Percentiles rank a stretch among this genome's conserved stretches.
These are phyloP conservation scores for Petrea volubilis DNA, from an alignment of 257 asterid species.

Conservation along the genomic window DNA sequence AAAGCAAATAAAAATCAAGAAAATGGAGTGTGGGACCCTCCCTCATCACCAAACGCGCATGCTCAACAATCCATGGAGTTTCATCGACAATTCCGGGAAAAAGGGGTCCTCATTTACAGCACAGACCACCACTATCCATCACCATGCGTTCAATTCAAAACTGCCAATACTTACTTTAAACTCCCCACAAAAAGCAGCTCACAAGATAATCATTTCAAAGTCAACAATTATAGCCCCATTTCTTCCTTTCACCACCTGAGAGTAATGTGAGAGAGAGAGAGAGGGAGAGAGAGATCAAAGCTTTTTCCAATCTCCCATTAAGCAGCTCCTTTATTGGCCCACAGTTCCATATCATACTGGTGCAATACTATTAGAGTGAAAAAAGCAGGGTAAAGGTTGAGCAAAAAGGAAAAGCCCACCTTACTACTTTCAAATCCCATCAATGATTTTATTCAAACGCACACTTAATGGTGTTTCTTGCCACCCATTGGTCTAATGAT, in stretches of 20 bases:
- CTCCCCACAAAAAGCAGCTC: slow-evolving; percentile 29
- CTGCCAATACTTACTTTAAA: slow-evolving; percentile 34
- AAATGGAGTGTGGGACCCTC: slow-evolving; percentile 62
- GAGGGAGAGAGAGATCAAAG: slow-evolving; percentile 19
- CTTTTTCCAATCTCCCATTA: slow-evolving; percentile 36
- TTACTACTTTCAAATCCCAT: slow-evolving; percentile 30
- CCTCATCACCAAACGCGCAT: slow-evolving; percentile 65
- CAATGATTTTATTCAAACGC: slow-evolving; percentile 21
- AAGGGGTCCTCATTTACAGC: slow-evolving; percentile 42
- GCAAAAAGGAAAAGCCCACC: slow-evolving; percentile 23
- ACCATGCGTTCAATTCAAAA: slow-evolving; percentile 44
- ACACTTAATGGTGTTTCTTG: slow-evolving; percentile 14
- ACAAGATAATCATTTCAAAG: slow-evolving; percentile 40
- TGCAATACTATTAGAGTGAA: slow-evolving; percentile 20
- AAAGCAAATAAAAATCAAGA: background rate
- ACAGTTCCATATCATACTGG: background rate
- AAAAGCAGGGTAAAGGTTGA: slow-evolving; percentile 23
- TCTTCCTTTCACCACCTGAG: slow-evolving; percentile 27
- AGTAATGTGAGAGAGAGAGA: too few relatives aligned
- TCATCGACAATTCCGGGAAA: slow-evolving; percentile 35
- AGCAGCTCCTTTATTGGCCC: slow-evolving; percentile 31
- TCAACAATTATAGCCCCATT: slow-evolving; percentile 35
- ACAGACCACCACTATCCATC: slow-evolving; percentile 33
- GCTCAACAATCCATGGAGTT: slow-evolving; percentile 64
- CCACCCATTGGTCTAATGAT: slow-evolving; percentile 4